A percentile compares a stretch with the other conserved stretches of the same genome.
Evolutionary conservation across 495 filamentous ascomycete species (phyloP).

Genomic region (Halenospora varia): DNA sequence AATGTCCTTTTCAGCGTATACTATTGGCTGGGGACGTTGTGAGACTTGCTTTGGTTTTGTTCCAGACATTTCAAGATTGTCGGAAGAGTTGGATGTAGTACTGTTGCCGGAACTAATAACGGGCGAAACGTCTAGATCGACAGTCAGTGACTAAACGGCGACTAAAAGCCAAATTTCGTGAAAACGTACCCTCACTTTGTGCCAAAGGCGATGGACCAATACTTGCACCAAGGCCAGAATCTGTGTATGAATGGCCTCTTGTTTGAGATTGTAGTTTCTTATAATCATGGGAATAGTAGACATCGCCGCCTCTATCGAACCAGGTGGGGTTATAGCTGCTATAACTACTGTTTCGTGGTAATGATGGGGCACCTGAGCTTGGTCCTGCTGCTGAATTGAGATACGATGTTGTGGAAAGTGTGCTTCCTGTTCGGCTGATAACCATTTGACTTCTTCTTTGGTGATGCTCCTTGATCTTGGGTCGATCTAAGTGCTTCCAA

Average conservation of each 20-base stretch:
- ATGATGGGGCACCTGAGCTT: constrained; percentile 6
- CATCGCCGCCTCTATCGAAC: constrained; percentile 18
- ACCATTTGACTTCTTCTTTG: constrained; percentile 23
- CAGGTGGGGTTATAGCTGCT: constrained; percentile 24
- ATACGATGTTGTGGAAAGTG: constrained; percentile 11
- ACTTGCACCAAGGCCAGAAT: constrained; percentile 15
- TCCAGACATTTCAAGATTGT: constrained; percentile 15
- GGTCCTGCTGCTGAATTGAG: constrained; percentile 10
- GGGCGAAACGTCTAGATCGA: constrained; percentile 22
- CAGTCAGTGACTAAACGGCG: constrained; percentile 2
- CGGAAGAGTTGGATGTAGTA: constrained; percentile 23
- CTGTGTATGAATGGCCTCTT: constrained; percentile 15
- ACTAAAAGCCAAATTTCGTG: background rate
- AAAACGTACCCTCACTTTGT: constrained; percentile 21
- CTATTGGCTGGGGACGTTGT: constrained; percentile 15
- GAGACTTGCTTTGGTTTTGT: constrained; percentile 4
- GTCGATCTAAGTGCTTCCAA: constrained; percentile 34
- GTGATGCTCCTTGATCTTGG: constrained; percentile 26
- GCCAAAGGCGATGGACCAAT: constrained; percentile 19
- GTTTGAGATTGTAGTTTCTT: background rate
- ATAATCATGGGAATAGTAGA: constrained; percentile 8
- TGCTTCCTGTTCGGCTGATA: constrained; percentile 19
- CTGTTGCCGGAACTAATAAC: constrained; percentile 22
- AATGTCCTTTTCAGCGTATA: constrained; percentile 23
- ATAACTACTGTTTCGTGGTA: constrained; percentile 22